Conservation (phyloP, 2,329 filamentous ascomycete genomes). For the Rutstroemia sp. region DNA sequence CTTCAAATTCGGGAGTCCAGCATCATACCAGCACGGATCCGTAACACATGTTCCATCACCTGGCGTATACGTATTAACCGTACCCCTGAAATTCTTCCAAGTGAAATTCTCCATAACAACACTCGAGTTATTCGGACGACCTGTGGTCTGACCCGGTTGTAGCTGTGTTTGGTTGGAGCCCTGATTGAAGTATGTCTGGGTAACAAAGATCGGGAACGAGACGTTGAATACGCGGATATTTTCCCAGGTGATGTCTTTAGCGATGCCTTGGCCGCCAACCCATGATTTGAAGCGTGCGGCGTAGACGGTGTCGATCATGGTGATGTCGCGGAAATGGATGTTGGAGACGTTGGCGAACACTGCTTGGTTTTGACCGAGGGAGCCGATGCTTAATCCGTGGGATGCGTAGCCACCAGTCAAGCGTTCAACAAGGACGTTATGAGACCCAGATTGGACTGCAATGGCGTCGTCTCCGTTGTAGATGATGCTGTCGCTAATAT, state of each 20-base stretch:
- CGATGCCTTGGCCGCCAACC: conserved; percentile 35
- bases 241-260: conserved; percentile 37
- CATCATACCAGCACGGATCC: conserved; percentile 38
- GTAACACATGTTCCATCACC: conserved; percentile 37
- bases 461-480: conserved; percentile 39
- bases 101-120: conserved; percentile 37
- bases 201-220: conserved; percentile 40
- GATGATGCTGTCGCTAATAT: conserved; percentile 27
- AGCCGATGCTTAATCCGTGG: conserved; percentile 38
- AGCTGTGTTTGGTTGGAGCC: conserved; percentile 28
- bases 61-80: conserved; percentile 35
- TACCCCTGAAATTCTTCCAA: conserved; percentile 35
- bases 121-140: conserved; percentile 32
- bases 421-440: conserved; percentile 33
- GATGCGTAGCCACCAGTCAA: conserved; percentile 37
- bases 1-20: conserved; percentile 31
- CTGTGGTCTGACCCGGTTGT: conserved; percentile 19
- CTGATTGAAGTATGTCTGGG: conserved; percentile 38
- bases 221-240: conserved; percentile 38
- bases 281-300: conserved; percentile 38
- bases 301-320: conserved; percentile 35
- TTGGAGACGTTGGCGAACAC: conserved; percentile 34
- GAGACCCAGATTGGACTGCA: conserved; percentile 32
- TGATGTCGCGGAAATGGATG: conserved; percentile 36
- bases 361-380: conserved; percentile 33